Conservation (phyloP, 2,329 filamentous ascomycete genomes). For the Phaeosphaeria sp. region DNA sequence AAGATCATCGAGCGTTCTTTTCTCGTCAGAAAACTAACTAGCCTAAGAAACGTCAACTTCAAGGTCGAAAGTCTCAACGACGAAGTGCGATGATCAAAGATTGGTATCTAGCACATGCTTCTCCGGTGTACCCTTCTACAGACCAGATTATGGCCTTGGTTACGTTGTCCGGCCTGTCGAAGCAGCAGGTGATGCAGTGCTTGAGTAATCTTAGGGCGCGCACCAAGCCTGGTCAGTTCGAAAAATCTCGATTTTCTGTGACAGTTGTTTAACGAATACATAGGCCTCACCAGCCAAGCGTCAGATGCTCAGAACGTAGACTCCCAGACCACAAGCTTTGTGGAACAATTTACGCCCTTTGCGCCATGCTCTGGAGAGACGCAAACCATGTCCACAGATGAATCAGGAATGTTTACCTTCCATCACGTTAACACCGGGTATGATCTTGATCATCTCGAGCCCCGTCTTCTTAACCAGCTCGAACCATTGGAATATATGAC, state of each 20-base stretch:
- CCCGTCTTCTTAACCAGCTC: no score
- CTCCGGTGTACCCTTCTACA: conserved; percentile 5
- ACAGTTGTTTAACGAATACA: neutral
- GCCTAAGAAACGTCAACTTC: neutral
- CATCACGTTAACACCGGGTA: no score
- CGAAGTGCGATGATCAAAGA: neutral
- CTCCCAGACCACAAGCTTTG: neutral
- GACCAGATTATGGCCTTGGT: conserved; percentile 4
- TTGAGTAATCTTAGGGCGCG: conserved; percentile 16
- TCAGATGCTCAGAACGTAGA: neutral
- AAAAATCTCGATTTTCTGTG: neutral
- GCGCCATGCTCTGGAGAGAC: neutral
- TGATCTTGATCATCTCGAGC: no score
- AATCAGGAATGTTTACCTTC: no score
- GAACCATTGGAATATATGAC: no score
- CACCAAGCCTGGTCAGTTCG: conserved; percentile 3
- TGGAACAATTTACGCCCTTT: neutral
- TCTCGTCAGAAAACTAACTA: no score
- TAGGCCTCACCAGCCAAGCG: neutral
- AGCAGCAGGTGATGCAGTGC: conserved; percentile 4
- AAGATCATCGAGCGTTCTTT: no score
- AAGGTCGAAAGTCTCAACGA: neutral
- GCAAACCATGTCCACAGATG: no score
- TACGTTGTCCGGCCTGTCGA: conserved; percentile 1
- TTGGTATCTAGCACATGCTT: conserved; percentile 11